Conservation (phyloP, 2,329 filamentous ascomycete species). For the Phialophora verrucosa region DNA sequence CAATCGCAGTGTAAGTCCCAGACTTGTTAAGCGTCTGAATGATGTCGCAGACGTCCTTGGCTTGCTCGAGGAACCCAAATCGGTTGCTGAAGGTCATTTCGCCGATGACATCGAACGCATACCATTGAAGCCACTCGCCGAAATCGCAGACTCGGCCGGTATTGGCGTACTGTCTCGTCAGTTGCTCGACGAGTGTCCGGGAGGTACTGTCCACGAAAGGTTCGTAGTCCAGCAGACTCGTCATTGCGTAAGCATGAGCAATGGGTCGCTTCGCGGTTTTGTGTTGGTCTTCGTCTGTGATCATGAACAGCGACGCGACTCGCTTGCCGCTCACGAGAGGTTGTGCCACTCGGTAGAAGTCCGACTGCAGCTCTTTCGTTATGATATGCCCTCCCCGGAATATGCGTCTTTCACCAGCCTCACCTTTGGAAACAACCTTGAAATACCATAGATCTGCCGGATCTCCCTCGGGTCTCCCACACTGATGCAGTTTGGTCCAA, state of each 20-base stretch:
- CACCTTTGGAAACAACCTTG: conserved; percentile 24
- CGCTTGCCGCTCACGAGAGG: conserved; percentile 61
- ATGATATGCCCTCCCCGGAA: background rate
- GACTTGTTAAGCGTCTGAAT: conserved; percentile 44
- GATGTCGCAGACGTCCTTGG: conserved; percentile 44
- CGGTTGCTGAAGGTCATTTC: conserved; percentile 44
- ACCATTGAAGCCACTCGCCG: conserved; percentile 48
- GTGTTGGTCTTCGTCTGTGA: conserved; percentile 73
- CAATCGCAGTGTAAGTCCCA: conserved; percentile 17
- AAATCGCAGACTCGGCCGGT: conserved; percentile 41
- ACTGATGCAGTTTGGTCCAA: conserved; percentile 71
- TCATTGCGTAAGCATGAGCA: conserved; percentile 67
- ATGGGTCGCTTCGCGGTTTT: conserved; percentile 75
- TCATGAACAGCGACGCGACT: conserved; percentile 77
- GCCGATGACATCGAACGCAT: conserved; percentile 44
- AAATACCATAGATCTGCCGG: conserved; percentile 72
- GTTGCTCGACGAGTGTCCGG: conserved; percentile 70
- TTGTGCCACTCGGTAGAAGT: conserved; percentile 23
- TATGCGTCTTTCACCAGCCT: background rate
- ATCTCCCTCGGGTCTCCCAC: conserved; percentile 64
- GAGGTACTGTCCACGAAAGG: conserved; percentile 78
- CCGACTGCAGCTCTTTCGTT: conserved; percentile 10
- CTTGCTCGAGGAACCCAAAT: conserved; percentile 47
- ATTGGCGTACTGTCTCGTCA: conserved; percentile 58
- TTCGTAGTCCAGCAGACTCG: conserved; percentile 52